Evolutionary conservation across 2,329 filamentous ascomycete species (phyloP), one percentile per base, ranked within the genome.

Genomic region (Arthrobotrys entomopaga): DNA sequence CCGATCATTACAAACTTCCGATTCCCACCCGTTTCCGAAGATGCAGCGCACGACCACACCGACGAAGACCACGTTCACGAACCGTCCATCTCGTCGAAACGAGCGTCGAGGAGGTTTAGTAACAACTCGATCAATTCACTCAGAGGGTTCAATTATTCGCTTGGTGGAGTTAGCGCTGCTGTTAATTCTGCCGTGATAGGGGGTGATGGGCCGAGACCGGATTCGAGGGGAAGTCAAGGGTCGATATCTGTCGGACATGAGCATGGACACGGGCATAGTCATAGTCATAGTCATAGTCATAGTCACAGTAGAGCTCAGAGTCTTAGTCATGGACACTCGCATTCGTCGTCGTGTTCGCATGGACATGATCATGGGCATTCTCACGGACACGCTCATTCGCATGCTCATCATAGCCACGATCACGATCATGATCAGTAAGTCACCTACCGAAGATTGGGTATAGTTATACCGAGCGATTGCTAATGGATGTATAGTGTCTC

Each of bases 1-100:
- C 70, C 70, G 13, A 64, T 74, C 20, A 74, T 74, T 57, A 74
- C 70, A 16, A 74, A 74, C 58, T 74, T 74, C 57, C 63, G 70
- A 10, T 74, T 74, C 43, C 70, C 70, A 10, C 20, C 70, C 10
- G 63, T 74, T 5, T 67, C 63, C 1, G 70, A 74, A 29, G 70
- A 19, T 22, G 63, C 58, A 19, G 70, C 63, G 43, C 70, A 74
- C 56, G 70, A 74, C 13, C 70, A 74, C 24, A 74, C 70, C n/a
- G 63, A 74, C 3, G 70, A 74, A 29, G 70, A 74, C 49, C 70
- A 74, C 42, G 50, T 74, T 13, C 70, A 64, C 43, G 57, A 74
- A 29, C 16, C 58, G 3, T 16, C 70, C 16, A 56, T 48, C 1
- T 59, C 59, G 38, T 26, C 65, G 20, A 64, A 63, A 13, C 50